These are phyloP conservation scores for Metarhizium guizhouense DNA, from an alignment of 2,329 filamentous ascomycete genomes.

Conservation along the genomic window DNA sequence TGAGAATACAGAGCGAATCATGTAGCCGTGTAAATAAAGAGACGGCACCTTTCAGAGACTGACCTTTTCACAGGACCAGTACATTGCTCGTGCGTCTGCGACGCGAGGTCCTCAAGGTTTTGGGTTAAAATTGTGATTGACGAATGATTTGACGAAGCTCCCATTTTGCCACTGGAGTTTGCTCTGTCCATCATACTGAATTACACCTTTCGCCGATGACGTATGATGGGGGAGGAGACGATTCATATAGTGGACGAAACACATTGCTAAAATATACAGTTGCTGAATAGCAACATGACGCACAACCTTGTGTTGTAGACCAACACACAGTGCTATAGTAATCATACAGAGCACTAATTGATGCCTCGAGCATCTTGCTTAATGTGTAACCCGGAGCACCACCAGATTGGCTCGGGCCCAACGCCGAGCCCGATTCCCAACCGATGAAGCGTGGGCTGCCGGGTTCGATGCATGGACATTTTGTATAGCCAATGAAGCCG, in stretches of 20 bases:
- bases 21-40: background rate
- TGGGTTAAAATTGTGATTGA: background rate
- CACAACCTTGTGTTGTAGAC: no score
- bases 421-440: background rate
- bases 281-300: no score
- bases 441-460: background rate
- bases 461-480: background rate
- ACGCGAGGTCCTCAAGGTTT: background rate
- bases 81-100: background rate
- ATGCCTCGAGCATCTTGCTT: no score
- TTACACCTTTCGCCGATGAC: background rate
- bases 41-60: background rate
- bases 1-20: background rate
- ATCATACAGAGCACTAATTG: no score
- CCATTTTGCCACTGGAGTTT: background rate
- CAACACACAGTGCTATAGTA: no score
- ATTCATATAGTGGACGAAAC: no score
- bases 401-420: no score
- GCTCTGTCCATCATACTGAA: background rate
- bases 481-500: background rate
- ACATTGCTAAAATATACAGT: no score
- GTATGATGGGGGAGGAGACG: no score
- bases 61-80: background rate
- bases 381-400: no score
- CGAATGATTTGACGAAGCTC: background rate